Conservation (phyloP, 1,284 basidiomycete species). For the Acaromyces ingoldii region DNA sequence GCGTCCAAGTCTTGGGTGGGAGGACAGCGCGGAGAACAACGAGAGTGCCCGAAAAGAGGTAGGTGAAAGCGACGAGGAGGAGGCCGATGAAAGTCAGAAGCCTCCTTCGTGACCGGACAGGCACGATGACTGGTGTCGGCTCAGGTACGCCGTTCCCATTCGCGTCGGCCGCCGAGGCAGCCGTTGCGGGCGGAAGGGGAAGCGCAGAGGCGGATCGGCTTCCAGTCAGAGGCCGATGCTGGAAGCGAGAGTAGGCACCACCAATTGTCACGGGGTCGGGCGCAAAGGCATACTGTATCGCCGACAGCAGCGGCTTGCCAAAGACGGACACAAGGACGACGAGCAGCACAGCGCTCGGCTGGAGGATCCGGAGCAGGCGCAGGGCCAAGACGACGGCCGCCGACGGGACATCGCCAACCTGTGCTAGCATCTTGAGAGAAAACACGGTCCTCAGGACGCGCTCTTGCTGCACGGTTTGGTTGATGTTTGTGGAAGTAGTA, state of each 20-base stretch:
- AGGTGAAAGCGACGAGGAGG: constrained; percentile 28
- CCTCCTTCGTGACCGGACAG: constrained; percentile 33
- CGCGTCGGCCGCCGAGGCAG: background rate
- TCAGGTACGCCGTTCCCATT: constrained; percentile 14
- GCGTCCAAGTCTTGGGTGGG: constrained; percentile 38
- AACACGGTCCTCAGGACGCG: no score
- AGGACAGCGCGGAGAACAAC: constrained; percentile 44
- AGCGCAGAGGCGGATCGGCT: constrained; percentile 14
- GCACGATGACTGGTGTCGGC: constrained; percentile 35
- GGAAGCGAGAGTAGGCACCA: constrained; percentile 11
- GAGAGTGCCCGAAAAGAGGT: constrained; percentile 33
- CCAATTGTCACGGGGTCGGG: background rate
- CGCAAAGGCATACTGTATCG: background rate
- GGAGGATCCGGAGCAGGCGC: constrained; percentile 20
- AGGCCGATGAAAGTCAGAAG: constrained; percentile 23
- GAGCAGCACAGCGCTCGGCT: constrained; percentile 22
- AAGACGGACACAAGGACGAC: constrained; percentile 23
- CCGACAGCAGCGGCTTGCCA: constrained; percentile 11
- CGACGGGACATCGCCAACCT: no score
- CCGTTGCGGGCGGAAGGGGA: background rate
- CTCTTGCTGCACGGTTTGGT: no score
- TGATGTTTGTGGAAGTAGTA: no score
- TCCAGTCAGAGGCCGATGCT: background rate
- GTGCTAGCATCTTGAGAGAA: no score
- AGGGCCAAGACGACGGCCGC: constrained; percentile 14